Conservation (phyloP, 768 basidiomycete species). For the Cystofilobasidium ferigula region DNA sequence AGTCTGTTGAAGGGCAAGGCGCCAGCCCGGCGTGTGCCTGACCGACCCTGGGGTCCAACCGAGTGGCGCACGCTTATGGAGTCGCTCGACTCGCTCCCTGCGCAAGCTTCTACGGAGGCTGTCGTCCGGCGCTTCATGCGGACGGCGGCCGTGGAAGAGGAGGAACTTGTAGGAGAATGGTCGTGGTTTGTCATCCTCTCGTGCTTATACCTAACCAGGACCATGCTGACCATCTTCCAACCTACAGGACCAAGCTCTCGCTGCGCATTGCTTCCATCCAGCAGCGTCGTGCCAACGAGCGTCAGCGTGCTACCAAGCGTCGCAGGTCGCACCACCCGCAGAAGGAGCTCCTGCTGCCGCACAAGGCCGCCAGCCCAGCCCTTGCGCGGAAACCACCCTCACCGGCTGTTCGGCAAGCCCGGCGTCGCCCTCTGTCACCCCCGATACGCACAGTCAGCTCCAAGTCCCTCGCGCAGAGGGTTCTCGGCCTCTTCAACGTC, state of each 20-base stretch:
- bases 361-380: constrained; percentile 11
- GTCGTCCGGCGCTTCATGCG: neutral
- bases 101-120: neutral
- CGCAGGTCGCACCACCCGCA: constrained; percentile 18
- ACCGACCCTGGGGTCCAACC: constrained; percentile 11
- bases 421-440: neutral
- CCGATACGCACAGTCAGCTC: too few species aligned
- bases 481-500: neutral
- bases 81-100: constrained; percentile 5
- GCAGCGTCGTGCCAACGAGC: constrained; percentile 9
- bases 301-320: neutral
- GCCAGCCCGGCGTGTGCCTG: neutral
- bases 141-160: neutral
- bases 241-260: constrained; percentile 11
- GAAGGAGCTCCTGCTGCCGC: constrained; percentile 1
- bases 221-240: neutral
- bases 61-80: constrained; percentile 21
- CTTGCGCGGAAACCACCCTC: neutral
- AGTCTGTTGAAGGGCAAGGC: neutral
- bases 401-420: neutral
- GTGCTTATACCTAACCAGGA: too few species aligned
- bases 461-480: neutral
- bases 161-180: constrained; percentile 15
- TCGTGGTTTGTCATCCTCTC: neutral
- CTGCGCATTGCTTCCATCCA: constrained; percentile 15